phyloP scores from a whole-genome alignment of 495 filamentous ascomycete species.

The Amorphotheca resinae region DNA sequence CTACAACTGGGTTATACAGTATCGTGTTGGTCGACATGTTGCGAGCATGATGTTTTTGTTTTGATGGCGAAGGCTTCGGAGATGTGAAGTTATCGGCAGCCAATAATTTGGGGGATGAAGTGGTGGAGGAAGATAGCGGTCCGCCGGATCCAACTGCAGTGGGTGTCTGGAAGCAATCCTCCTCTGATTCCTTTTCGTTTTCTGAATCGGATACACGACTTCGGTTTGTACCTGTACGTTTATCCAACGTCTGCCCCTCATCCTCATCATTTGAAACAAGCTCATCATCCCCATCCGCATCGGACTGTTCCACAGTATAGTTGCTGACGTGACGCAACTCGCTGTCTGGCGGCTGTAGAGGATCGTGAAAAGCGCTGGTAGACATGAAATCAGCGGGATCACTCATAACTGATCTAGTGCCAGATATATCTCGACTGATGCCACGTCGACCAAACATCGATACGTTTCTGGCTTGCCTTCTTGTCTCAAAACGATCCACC shows the following conservation, averaged over 20 bases:
- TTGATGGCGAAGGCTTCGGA: conserved; percentile 13
- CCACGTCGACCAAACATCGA: conserved; percentile 3
- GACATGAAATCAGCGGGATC: conserved; percentile 41
- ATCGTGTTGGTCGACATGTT: conserved; percentile 70
- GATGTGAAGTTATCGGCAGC: not conserved
- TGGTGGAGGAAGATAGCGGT: not conserved
- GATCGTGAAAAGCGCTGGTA: conserved; percentile 27
- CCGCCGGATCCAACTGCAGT: conserved; percentile 19
- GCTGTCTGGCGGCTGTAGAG: not conserved
- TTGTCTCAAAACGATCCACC: conserved; percentile 44
- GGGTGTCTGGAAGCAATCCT: conserved; percentile 19
- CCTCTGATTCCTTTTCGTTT: conserved; percentile 31
- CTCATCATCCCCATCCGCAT: conserved; percentile 82
- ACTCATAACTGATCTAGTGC: conserved; percentile 38
- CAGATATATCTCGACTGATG: conserved; percentile 24
- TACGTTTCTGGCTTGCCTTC: conserved; percentile 19
- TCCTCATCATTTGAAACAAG: conserved; percentile 68
- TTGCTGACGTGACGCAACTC: conserved; percentile 20
- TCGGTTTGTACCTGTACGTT: conserved; percentile 2
- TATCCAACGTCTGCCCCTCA: conserved; percentile 25
- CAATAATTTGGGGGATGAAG: not conserved
- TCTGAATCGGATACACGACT: conserved; percentile 16
- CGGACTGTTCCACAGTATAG: conserved; percentile 26
- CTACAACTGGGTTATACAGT: conserved; percentile 47
- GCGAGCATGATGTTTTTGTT: conserved; percentile 33